Evolutionary conservation across 225 moss, liverwort and hornwort genomes (phyloP).

Genomic region (Thuidium tamariscinum): DNA sequence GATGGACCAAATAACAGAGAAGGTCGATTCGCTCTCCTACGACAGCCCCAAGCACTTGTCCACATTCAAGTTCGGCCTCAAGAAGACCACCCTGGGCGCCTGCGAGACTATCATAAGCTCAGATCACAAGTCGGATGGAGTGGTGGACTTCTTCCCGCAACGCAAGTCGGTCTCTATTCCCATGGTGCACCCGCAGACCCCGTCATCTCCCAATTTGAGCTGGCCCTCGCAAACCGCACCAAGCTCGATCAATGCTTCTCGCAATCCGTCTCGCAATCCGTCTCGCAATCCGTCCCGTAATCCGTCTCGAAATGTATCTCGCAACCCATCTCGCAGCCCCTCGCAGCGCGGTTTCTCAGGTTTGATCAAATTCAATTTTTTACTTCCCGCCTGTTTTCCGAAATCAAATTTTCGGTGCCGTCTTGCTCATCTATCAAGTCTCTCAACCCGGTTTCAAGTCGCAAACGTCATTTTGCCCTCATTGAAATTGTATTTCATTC

Average conservation of each 20-base stretch:
- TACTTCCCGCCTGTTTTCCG: neutral
- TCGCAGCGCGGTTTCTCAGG: constrained; percentile 9
- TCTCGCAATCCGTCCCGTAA: neutral
- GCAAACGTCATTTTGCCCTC: neutral
- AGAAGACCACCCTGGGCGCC: constrained; percentile 32
- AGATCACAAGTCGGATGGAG: neutral
- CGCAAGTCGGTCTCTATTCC: constrained; percentile 8
- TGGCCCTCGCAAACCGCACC: constrained; percentile 32
- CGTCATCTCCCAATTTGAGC: neutral
- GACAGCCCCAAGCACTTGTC: constrained; percentile 47
- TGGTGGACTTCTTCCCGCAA: neutral
- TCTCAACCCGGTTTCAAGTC: neutral
- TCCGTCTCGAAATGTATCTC: neutral
- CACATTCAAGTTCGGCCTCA: constrained; percentile 47
- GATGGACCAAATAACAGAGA: constrained; percentile 51
- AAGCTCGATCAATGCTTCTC: neutral
- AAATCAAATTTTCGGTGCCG: neutral
- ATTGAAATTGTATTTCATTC: neutral
- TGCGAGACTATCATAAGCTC: constrained; percentile 37
- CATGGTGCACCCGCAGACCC: neutral
- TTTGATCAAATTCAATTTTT: neutral
- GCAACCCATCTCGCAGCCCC: neutral
- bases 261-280: neutral
- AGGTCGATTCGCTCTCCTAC: constrained; percentile 26
- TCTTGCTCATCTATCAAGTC: neutral